Evolutionary conservation across 495 filamentous ascomycete genomes (phyloP), one percentile per base, ranked within the genome.

Genomic region (Aspergillus indologenus): DNA sequence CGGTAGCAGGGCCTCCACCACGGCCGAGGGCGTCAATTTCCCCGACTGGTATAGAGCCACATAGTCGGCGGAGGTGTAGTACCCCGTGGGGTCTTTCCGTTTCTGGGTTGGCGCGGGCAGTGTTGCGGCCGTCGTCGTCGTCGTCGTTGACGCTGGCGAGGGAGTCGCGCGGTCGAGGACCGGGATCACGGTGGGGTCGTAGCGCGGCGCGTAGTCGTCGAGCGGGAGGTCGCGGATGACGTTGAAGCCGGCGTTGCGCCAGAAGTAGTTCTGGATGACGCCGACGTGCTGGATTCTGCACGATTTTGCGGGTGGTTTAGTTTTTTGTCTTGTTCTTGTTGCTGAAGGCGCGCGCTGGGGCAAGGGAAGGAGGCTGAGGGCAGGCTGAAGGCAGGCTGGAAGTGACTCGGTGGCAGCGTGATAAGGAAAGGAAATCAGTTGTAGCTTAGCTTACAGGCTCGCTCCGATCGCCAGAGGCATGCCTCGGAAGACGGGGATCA

Each of bases 141-240:
- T 9, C 4, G 4, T 29, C 26, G 14, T 74, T 69, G 26, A 80
- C 54, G 20, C 73, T 62, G 29, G 67, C 58, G 34, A 29, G 26
- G 26, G 26, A 29, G 61, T 53, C n/a, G n/a, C n/a, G n/a, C n/a
- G n/a, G n/a, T n/a, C n/a, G n/a, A 67, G 58, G 50, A 88, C 67
- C 6, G 90, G 91, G 45, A 89, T 88, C 21, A 96, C 92, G 31
- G 89, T 88, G n/a, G 93, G 92, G 64, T 94, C 90, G 66, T 83
- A 92, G 59, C 88, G 82, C 17, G 86, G 81, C 15, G 79, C 66
- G 63, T 87, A 86, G 20, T 77, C 60, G 7, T 84, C 73, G 15
- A 96, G 78, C 21, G 69, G 64, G 8, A 88, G 75, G 31, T 83
- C 65, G 52, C 82, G 84, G 26, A 91, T 78, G 23, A 73, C 65